These are phyloP conservation scores for Solanum sitiens DNA, from an alignment of 257 asterid species.

Conservation along the genomic window DNA sequence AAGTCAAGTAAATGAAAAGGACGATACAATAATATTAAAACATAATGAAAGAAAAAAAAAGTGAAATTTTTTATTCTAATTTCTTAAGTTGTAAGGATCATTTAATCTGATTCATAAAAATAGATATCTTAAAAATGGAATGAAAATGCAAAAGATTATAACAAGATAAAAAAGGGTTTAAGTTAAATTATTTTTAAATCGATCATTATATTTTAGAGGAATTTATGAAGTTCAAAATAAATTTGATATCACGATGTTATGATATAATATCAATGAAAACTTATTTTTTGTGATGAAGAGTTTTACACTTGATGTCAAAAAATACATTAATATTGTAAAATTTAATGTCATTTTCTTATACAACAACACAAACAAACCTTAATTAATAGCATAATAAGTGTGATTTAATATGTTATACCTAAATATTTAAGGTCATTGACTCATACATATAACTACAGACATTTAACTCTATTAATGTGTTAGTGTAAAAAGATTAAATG, in stretches of 20 bases:
- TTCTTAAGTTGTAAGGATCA: not conserved
- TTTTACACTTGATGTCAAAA: not conserved
- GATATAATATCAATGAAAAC: not conserved
- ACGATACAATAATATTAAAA: too few species aligned
- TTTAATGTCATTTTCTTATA: not conserved
- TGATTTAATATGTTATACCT: not conserved
- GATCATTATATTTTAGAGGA: too few species aligned
- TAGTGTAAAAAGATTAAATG: not conserved
- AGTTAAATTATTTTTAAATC: too few species aligned
- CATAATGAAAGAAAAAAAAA: too few species aligned
- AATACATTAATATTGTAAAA: not conserved
- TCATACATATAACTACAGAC: not conserved
- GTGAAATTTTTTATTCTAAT: too few species aligned
- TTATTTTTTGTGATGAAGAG: not conserved
- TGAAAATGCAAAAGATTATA: not conserved
- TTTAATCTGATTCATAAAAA: too few species aligned
- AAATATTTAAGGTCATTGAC: not conserved
- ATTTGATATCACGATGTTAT: not conserved
- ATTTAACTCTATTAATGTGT: not conserved
- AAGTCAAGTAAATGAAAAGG: too few species aligned
- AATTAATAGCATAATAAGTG: not conserved
- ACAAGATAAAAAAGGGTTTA: too few species aligned
- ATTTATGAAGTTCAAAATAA: too few species aligned
- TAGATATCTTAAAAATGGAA: too few species aligned
- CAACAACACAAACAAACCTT: not conserved